Conservation (phyloP, 2,329 filamentous ascomycete genomes). For the Colletotrichum melonis region DNA sequence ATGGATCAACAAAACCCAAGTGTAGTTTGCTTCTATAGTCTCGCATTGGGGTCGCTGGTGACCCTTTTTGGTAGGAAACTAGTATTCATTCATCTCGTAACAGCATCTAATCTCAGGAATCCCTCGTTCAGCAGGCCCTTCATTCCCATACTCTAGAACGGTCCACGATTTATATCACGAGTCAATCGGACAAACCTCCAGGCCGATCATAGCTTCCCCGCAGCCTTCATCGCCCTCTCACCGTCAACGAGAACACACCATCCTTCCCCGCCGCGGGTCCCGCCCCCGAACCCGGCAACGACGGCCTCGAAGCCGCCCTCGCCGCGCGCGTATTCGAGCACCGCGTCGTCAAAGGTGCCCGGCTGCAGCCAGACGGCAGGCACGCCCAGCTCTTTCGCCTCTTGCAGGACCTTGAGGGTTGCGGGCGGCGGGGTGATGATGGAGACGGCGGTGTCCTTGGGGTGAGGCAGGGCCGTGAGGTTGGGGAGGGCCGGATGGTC, state of each 20-base stretch:
- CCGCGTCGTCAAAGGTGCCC: constrained; percentile 83
- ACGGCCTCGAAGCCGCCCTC: constrained; percentile 75
- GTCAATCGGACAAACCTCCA: background rate
- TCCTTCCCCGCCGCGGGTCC: constrained; percentile 70
- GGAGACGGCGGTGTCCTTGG: constrained; percentile 79
- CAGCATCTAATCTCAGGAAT: background rate
- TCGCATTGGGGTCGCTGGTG: background rate
- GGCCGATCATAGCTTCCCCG: constrained; percentile 59
- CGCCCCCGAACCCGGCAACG: constrained; percentile 72
- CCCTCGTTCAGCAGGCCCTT: background rate
- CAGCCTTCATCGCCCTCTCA: constrained; percentile 69
- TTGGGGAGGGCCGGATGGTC: constrained; percentile 74
- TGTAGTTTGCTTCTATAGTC: background rate
- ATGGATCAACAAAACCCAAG: background rate
- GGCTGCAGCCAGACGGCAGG: constrained; percentile 90
- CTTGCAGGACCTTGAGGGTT: constrained; percentile 78
- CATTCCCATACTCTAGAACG: background rate
- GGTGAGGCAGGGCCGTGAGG: constrained; percentile 73
- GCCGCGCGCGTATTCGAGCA: constrained; percentile 74
- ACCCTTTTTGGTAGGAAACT: background rate
- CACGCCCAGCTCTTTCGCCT: constrained; percentile 80
- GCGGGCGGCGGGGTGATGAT: constrained; percentile 88
- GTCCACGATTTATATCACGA: background rate
- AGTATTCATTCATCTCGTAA: constrained; percentile 10
- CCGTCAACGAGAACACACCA: constrained; percentile 93